Evolutionary conservation across 208 protist genomes (phyloP).

Genomic region (Leishmania braziliensis): DNA sequence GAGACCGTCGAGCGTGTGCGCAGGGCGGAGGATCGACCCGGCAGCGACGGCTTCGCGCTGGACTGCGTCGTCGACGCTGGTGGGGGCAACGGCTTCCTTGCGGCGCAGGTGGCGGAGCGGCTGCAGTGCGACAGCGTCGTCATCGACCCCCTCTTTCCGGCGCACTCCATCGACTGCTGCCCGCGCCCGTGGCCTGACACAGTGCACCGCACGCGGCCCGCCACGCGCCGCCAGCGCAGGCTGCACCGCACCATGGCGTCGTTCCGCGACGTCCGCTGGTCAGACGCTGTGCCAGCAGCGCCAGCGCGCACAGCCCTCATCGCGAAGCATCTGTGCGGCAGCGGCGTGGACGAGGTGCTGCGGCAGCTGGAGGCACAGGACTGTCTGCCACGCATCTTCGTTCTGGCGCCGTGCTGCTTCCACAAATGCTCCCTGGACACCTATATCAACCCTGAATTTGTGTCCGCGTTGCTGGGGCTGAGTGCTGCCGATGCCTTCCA

Average conservation of each 20-base stretch:
- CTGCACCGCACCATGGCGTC: constrained; percentile 45
- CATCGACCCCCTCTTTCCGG: constrained; percentile 73
- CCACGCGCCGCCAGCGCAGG: constrained; percentile 27
- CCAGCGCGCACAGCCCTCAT: constrained; percentile 53
- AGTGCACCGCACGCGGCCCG: constrained; percentile 31
- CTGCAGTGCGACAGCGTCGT: constrained; percentile 66
- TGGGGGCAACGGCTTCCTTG: constrained; percentile 83
- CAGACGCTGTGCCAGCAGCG: constrained; percentile 31
- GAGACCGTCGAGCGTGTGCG: constrained; percentile 18
- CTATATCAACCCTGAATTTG: constrained; percentile 45
- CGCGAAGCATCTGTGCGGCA: constrained; percentile 87
- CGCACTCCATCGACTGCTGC: constrained; percentile 75
- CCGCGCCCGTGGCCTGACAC: constrained; percentile 61
- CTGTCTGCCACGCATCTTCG: constrained; percentile 61
- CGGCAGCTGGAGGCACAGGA: constrained; percentile 46
- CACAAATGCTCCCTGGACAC: constrained; percentile 45
- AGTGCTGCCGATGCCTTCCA: constrained; percentile 33
- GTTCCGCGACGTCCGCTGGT: constrained; percentile 58
- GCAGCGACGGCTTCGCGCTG: constrained; percentile 17
- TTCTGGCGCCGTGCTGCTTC: constrained; percentile 84
- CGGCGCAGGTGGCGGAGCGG: constrained; percentile 60
- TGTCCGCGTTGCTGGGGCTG: constrained; percentile 42
- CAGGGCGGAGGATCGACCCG: neutral
- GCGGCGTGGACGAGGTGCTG: constrained; percentile 73
- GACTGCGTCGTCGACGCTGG: constrained; percentile 77